These are phyloP conservation scores for Tolypocladium tundrense DNA, from an alignment of 2,329 filamentous ascomycete genomes.

Conservation along the genomic window DNA sequence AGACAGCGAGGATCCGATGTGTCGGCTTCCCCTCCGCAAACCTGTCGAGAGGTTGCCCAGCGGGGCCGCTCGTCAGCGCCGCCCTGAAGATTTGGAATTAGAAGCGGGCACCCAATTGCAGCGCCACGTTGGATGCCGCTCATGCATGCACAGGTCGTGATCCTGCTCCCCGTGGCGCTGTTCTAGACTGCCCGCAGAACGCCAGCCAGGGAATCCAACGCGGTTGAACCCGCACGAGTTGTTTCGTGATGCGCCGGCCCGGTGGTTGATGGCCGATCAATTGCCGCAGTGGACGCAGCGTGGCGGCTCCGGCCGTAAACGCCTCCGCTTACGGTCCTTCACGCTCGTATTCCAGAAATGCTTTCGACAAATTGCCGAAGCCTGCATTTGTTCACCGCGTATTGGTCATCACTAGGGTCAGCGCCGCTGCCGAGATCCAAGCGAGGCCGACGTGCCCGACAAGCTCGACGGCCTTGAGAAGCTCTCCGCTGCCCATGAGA, in stretches of 20 bases:
- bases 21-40: neutral
- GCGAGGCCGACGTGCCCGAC: conserved; percentile 3
- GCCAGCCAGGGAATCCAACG: neutral
- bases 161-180: neutral
- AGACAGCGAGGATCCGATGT: neutral
- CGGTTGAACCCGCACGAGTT: neutral
- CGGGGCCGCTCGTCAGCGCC: neutral
- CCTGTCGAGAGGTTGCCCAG: neutral
- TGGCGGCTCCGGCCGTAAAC: no score
- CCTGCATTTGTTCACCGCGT: neutral
- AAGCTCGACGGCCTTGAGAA: conserved; percentile 18
- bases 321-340: neutral
- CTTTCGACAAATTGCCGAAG: neutral
- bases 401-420: neutral
- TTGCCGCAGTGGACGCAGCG: neutral
- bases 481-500: conserved; percentile 23
- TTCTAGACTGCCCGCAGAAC: neutral
- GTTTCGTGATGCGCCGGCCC: neutral
- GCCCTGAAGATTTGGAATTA: neutral
- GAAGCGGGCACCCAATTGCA: neutral
- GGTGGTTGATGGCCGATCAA: neutral
- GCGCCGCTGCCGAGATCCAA: neutral
- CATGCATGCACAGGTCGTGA: neutral
- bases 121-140: neutral
- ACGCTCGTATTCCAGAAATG: neutral